Conservation (phyloP, 805 yeast genomes). For the Wickerhamiella siamensis region DNA sequence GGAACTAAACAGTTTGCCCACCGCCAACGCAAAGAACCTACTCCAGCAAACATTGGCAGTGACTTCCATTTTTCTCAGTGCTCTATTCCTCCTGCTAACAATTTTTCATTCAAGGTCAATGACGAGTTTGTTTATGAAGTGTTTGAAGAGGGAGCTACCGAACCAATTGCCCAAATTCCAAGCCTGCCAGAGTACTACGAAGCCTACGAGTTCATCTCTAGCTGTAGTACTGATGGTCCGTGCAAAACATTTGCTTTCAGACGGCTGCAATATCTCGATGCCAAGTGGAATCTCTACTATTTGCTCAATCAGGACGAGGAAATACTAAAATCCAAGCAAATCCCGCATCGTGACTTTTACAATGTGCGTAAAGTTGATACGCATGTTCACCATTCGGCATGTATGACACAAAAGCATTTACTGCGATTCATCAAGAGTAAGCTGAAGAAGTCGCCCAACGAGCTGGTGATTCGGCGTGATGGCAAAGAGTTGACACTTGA, state of each 20-base stretch:
- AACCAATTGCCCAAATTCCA: slow-evolving; percentile 44
- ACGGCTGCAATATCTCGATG: slow-evolving; percentile 84
- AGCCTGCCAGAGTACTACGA: slow-evolving; percentile 68
- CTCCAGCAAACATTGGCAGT: slow-evolving; percentile 29
- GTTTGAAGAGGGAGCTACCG: slow-evolving; percentile 24
- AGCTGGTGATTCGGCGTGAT: slow-evolving; percentile 87
- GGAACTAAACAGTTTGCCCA: slow-evolving; percentile 36
- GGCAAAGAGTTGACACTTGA: slow-evolving; percentile 70
- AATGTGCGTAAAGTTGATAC: slow-evolving; percentile 95
- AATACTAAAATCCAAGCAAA: slow-evolving; percentile 72
- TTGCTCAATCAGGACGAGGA: slow-evolving; percentile 87
- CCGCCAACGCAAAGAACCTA: slow-evolving; percentile 24
- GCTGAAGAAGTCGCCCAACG: slow-evolving; percentile 72
- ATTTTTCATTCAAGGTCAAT: slow-evolving; percentile 34
- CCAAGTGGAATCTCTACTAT: slow-evolving; percentile 87
- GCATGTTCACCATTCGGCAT: slow-evolving; percentile 97
- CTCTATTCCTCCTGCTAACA: slow-evolving; percentile 36
- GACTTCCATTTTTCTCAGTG: slow-evolving; percentile 47
- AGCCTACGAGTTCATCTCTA: slow-evolving; percentile 62
- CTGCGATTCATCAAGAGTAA: slow-evolving; percentile 89
- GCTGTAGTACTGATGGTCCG: slow-evolving; percentile 85
- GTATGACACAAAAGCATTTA: slow-evolving; percentile 97
- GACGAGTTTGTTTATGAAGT: slow-evolving; percentile 61
- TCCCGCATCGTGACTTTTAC: slow-evolving; percentile 95
- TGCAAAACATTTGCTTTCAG: slow-evolving; percentile 91